Evolutionary conservation across 2,329 filamentous ascomycete species (phyloP), one percentile per base, ranked within the genome.

Genomic region (Orbilia javanica): DNA sequence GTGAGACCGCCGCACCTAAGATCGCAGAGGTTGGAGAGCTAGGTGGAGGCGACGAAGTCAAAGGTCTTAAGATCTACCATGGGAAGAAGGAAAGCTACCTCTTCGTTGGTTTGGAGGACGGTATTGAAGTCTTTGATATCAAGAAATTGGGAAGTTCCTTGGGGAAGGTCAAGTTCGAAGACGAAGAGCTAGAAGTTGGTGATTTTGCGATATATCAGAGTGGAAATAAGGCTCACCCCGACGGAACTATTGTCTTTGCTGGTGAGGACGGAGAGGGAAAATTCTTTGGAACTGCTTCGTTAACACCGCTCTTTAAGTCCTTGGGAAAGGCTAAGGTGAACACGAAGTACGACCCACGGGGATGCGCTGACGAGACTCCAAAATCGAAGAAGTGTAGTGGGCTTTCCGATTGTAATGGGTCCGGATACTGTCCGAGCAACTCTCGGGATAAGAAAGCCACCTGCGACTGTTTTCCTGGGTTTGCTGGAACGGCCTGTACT

Each of bases 381-480:
- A 77, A 81, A 7, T 31, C 70, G 4, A 27, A 74, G 8, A 53
- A 48, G 27, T 80, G 68, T 22, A 44, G 57, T 6, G 8, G 3
- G 4, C 66, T 73, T 22, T 63, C 44, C 5, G 80, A 83, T 5
- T 86, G 85, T 63, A 83, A 80, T 50, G 65, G 80, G 6, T 85
- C 82, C 29, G 86, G 86, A 1, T 87, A 84, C 79, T 86, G 83
- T 63, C 67, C 79, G 8, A 80, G 69, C 3, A 52, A 36, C 20
- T 31, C 66, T 5, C 77, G 31, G 15, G 29, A 46, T 11, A 66
- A 73, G 27, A 73, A 48, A 7, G 75, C 79, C 2, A 81, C 81
- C 0, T 87, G 86, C 70, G 82, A 83, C 5, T 87, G 86, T 76
- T 87, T 87, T 66, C 82, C 85, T 1, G 86, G 86, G 2, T 86